Percentiles rank a stretch among this genome's conserved stretches.
Conservation (phyloP, 2,329 filamentous ascomycete species). For the Pyricularia pennisetigena region DNA sequence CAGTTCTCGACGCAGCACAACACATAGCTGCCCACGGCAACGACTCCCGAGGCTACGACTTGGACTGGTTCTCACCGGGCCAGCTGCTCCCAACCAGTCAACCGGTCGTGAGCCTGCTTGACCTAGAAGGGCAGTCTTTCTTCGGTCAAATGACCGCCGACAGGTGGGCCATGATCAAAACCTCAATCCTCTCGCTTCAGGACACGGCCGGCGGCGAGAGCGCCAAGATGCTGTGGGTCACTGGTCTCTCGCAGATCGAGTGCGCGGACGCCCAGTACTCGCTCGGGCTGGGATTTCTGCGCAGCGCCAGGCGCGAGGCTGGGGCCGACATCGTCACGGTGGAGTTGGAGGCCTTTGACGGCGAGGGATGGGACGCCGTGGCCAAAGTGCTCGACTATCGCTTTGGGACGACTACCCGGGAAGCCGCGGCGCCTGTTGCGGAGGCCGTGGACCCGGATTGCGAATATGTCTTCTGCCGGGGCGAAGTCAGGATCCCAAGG, state of each 20-base stretch:
- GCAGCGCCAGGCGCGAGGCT: slow-evolving; percentile 20
- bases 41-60: background rate
- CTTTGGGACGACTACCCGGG: background rate
- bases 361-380: slow-evolving; percentile 6
- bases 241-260: slow-evolving; percentile 14
- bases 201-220: background rate
- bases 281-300: slow-evolving; percentile 16
- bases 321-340: slow-evolving; percentile 17
- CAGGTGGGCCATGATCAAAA: slow-evolving; percentile 1
- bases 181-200: slow-evolving; percentile 5
- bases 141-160: slow-evolving; percentile 1
- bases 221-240: slow-evolving; percentile 21
- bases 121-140: slow-evolving; percentile 2
- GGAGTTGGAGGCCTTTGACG: slow-evolving; percentile 16
- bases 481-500: slow-evolving; percentile 1
- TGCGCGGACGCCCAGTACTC: slow-evolving; percentile 18
- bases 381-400: slow-evolving; percentile 22
- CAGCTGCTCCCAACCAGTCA: background rate
- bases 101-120: slow-evolving; percentile 2
- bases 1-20: background rate
- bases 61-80: slow-evolving; percentile 3
- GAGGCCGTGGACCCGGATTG: background rate
- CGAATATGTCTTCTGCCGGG: slow-evolving; percentile 4
- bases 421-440: background rate
- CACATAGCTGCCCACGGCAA: background rate